Base-by-base conservation (phyloP, 2,329 filamentous ascomycete genomes). In the Tolypocladium album region DNA sequence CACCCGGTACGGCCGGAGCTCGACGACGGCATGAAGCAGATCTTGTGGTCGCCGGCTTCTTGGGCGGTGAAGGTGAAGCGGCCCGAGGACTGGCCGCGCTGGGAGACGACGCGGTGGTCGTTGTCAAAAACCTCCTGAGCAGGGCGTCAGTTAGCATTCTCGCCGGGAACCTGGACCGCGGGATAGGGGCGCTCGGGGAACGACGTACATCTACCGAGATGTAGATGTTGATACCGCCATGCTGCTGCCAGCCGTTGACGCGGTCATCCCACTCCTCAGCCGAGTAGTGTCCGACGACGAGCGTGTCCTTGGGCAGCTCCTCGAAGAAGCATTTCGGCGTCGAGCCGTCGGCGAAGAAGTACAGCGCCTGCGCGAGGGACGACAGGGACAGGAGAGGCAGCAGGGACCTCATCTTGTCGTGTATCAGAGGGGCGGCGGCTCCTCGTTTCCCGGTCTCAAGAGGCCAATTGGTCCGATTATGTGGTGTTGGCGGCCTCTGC, bases 251-350 rank as follows among this genome's bases (percentile, higher is more conserved):
- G 58, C 78, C 73, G 66, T 84, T 83, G 60, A 80, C 77, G 66
- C 86, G 78, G 61, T 89, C 83, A 74, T 94, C 87, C 79, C 85
- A 94, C 74, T 95, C 89, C 75, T 94, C 88, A 57, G 91, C 90
- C 59, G 82, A 85, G 81, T 92, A 99, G 77, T 94, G 88, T 67
- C 94, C 94, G 61, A 97, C 92, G 60, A 99, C 93, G 61, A 99
- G 79, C 17, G 94, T 97, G 75, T 96, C 93, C 81, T 97, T 97
- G 66, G 94, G 92, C 61, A 99, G 84, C 76, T 97, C 93, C 79
- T 99, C 94, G 78, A 89, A 96, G 85, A 99, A 99, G 78, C 94
- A 99, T 79, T 95, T 97, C 67, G 90, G 88, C 65, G 84, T 79
- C 57, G 84, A 83, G 69, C 89, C 90, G 73, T 97, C 92, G 74